Base-by-base conservation (phyloP, 1,284 basidiomycete genomes). In the Ustilago esculenta region DNA sequence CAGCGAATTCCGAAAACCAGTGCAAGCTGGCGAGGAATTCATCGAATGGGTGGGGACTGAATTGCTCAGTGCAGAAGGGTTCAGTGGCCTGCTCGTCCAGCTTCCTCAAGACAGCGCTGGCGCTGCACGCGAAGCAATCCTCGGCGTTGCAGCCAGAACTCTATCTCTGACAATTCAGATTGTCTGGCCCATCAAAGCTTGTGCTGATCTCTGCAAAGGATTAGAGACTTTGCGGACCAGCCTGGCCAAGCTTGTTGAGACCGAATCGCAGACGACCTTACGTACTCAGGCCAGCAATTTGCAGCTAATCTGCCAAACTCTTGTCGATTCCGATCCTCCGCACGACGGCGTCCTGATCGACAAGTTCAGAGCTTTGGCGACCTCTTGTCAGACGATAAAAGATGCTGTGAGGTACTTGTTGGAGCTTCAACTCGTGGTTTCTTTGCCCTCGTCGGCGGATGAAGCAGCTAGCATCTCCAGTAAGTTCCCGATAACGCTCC, bases 221-320 rank as follows among this genome's bases (percentile, higher is more conserved):
- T 29, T 63, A 5, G 33, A 29, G 2, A 15, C 33, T 24, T 39
- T 63, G 25, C 58, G 29, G 3, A 41, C 42, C 6, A 30, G 24
- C 3, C 42, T 56, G 10, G 36, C 47, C 3, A 51, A 63, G 23
- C 37, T 55, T 17, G 25, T 42, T 7, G 59, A 63, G 29, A 45
- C 39, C 10, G 59, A 46, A 36, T 27, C 33, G 10, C 24, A 40
- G 11, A 27, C 53, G 12, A 53, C 59, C 6, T 27, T 63, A 18
- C 53, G 53, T 10, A 50, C 54, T 10, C 48, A 55, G 29, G 52
- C 53, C 0, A 42, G 34, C 39, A 63, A 56, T 18, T 29, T 63
- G 48, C 59, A 34, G 37, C 48, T 56, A 32, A 52, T 63, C 43
- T 63, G 59, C 23, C 36, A 30, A 14, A 46, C 39, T 18, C 37